Evolutionary conservation across 169 alveolate species (phyloP), one percentile per base, ranked within the genome.

Genomic region (Babesia bovis): DNA sequence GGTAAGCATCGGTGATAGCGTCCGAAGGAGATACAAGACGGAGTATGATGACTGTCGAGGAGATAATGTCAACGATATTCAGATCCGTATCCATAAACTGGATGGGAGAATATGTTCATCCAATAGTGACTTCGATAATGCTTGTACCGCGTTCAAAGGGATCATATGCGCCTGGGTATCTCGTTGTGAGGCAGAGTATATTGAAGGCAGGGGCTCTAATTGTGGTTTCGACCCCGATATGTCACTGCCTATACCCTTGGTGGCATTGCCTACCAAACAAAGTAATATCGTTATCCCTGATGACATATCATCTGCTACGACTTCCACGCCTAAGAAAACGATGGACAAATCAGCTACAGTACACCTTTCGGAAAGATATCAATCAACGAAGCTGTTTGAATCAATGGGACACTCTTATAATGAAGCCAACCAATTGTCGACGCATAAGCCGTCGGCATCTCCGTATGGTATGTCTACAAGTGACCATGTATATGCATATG

Each of bases 31-130:
- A 7, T 66, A 75, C 36, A 33, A 35, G 19, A 52, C 71, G 26
- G 85, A 75, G 57, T 75, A 75, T 58, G 41, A 42, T 30, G 85
- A 75, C 36, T 75, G 61, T 28, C 66, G 56, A 25, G 63, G 65
- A 7, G 78, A 63, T 23, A 23, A 47, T n/a, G 65, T 49, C 35
- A 49, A 47, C 26, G 85, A 75, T 41, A 28, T 75, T 1, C 65
- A 35, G 26, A 66, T 75, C n/a, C 42, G 66, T 36, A 55, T 75
- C 1, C 79, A 61, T 36, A 53, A 51, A 36, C 61, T 61, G 28
- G 85, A 75, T 21, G 77, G 71, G 25, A 52, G 33, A 36, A 6
- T 51, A 2, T 75, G 85, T 33, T 53, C 76, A 19, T 40, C 60
- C 50, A 75, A 44, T 38, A 52, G 25, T 17, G 85, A 75, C 55